Conservation (phyloP, 257 asterid species). For the Nicotiana otophora region DNA sequence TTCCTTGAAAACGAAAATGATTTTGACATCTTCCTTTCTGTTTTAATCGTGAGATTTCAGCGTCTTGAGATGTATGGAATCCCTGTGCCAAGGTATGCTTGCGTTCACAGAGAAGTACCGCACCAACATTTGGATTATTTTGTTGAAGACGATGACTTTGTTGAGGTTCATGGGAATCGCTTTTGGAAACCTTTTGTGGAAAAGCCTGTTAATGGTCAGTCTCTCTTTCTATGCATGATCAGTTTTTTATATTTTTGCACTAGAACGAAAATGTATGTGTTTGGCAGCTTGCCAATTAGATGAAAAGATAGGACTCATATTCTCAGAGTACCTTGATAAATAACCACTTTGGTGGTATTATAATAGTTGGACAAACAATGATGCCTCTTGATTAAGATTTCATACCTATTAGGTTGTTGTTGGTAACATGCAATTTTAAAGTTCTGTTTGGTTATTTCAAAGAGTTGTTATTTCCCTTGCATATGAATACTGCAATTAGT, state of each 20-base stretch:
- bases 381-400: slow-evolving; percentile 3
- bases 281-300: neutral
- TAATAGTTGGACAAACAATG: neutral
- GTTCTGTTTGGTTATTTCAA: neutral
- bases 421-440: neutral
- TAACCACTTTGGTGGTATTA: neutral
- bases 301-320: neutral
- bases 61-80: slow-evolving; percentile 81
- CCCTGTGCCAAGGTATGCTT: slow-evolving; percentile 88
- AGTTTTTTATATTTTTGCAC: neutral
- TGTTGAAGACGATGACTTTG: slow-evolving; percentile 91
- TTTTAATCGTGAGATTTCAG: slow-evolving; percentile 33
- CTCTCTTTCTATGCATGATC: neutral
- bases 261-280: neutral
- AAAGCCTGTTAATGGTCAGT: slow-evolving; percentile 82
- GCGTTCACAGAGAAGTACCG: slow-evolving; percentile 74
- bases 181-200: slow-evolving; percentile 98
- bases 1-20: neutral
- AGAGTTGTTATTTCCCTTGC: neutral
- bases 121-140: slow-evolving; percentile 83
- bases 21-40: neutral
- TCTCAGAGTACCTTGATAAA: neutral
- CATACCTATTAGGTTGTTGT: neutral
- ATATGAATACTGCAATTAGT: neutral
- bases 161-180: slow-evolving; percentile 78